Base-by-base conservation (phyloP, 345 rosid genomes). In the Eucalyptus cloeziana region DNA sequence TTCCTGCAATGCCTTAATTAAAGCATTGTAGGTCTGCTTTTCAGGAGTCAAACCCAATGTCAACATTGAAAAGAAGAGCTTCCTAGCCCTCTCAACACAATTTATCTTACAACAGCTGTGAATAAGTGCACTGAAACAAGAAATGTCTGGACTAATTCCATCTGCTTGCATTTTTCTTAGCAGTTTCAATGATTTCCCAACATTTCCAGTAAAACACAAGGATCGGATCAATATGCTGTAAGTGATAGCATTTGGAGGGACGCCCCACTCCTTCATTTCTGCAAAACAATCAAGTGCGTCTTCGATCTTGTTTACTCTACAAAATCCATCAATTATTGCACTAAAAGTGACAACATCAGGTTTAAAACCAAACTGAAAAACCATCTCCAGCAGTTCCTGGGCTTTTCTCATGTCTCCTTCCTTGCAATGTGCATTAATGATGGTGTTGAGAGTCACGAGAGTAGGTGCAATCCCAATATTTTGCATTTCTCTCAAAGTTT, bases 221-320 rank as follows among this genome's bases (percentile, higher is more conserved):
- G 95, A 93, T 14, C 92, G 98, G 79, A 96, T 92, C 64, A 98
- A 49, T 71, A 94, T 95, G 89, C 96, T 95, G 91, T 96, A 95
- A 37, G 95, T 96, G 88, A 95, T 93, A 88, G 92, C 92, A 90
- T 93, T 98, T 76, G 98, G 98, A 89, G 93, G 81, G 90, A 96
- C 91, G n/a, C 96, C 95, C 98, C 99, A 97, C 86, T 93, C 94
- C 88, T 90, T 52, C 98, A 97, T 96, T 93, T 98, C 99, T 52
- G 89, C 49, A 85, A 98, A 94, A 93, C 99, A 97, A 89, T 92
- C 94, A 79, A 97, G 94, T 31, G 99, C 98, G 91, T 98, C 99
- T 54, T 95, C 94, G 43, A 93, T 86, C 91, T 86, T 90, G 67
- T 92, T 90, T 88, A 93, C 94, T 91, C 94, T 94, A 90, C 97